Conservation (phyloP, 73 alveolate genomes). For the Tetrahymena thermophila region DNA sequence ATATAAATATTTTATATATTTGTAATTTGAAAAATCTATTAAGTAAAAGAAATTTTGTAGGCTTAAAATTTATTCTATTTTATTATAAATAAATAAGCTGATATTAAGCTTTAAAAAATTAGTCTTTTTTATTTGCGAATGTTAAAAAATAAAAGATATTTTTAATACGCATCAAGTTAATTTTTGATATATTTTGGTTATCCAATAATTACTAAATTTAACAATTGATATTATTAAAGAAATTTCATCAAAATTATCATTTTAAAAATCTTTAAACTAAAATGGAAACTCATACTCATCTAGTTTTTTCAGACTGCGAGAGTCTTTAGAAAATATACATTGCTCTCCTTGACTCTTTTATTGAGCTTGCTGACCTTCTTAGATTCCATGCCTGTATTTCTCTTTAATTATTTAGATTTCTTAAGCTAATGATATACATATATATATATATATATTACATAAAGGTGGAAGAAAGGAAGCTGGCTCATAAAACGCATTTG, state of each 20-base stretch:
- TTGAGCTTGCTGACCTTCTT: not conserved
- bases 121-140: no score
- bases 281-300: not conserved
- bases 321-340: not conserved
- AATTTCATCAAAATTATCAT: no score
- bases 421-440: no score
- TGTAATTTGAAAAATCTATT: no score
- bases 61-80: no score
- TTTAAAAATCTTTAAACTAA: not conserved
- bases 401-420: not conserved
- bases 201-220: not conserved
- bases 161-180: no score
- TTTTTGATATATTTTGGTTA: not conserved
- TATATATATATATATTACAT: not conserved
- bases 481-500: constrained; percentile 36
- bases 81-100: no score
- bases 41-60: no score
- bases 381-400: not conserved
- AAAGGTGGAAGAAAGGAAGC: constrained; percentile 1
- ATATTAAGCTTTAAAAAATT: no score
- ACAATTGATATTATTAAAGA: not conserved
- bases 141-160: no score
- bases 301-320: not conserved
- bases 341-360: not conserved
- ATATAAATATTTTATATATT: no score